Percentiles rank a stretch among this genome's conserved stretches.
phyloP scores from a whole-genome alignment of 257 asterid species.

The Buddleja alternifolia region DNA sequence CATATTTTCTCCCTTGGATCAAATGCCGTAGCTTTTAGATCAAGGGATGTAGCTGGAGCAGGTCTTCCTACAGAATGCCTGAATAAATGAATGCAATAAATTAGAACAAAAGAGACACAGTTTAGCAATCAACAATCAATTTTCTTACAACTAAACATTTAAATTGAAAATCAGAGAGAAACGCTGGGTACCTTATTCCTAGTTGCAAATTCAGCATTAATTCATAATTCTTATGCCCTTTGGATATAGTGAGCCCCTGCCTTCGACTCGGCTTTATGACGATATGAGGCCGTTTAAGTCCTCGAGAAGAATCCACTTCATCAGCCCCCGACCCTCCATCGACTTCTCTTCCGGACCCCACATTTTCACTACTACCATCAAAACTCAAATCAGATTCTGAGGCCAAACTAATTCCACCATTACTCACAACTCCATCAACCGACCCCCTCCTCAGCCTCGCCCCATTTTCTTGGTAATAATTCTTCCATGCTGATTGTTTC shows the following conservation, averaged over 20 bases:
- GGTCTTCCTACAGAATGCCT: constrained; percentile 94
- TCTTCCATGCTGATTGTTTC: constrained; percentile 34
- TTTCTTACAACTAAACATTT: too few species aligned
- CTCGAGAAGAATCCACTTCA: constrained; percentile 43
- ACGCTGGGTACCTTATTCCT: constrained; percentile 98
- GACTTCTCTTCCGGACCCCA: constrained; percentile 40
- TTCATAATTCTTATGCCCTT: constrained; percentile 86
- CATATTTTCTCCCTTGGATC: constrained; percentile 77
- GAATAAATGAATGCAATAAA: constrained; percentile 42
- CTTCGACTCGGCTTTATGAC: constrained; percentile 55
- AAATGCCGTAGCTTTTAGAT: constrained; percentile 66
- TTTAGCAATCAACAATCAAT: too few species aligned
- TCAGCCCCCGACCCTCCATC: constrained; percentile 39
- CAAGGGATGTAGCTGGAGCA: constrained; percentile 67
- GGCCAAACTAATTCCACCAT: constrained; percentile 37
- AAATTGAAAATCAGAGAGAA: too few species aligned
- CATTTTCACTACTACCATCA: constrained; percentile 40
- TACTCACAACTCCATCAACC: constrained; percentile 50
- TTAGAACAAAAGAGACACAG: too few species aligned
- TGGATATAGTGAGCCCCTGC: constrained; percentile 69
- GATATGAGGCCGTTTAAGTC: constrained; percentile 41
- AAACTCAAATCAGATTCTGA: constrained; percentile 61
- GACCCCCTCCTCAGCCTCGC: constrained; percentile 40
- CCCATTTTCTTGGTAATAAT: constrained; percentile 30
- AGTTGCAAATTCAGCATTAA: constrained; percentile 97